Evolutionary conservation across 257 asterid species (phyloP), one percentile per base, ranked within the genome.

Genomic region (Solanum infundibuliforme): DNA sequence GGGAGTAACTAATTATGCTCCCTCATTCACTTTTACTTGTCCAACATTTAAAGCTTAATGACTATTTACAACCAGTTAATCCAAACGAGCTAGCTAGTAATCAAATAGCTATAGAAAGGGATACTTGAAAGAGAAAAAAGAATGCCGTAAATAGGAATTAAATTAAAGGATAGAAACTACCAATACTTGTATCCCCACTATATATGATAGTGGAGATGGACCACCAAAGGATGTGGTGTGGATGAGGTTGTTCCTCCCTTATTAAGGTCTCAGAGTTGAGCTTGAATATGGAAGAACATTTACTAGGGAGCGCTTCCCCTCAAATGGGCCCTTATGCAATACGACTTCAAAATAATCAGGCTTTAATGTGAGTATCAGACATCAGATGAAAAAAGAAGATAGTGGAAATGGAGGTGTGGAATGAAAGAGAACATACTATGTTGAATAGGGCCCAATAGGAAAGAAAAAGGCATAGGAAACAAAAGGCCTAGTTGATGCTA

Each of bases 141-240:
- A 92, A 91, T 90, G 95, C 92, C 94, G 93, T 93, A 93, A 92
- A 92, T 86, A 91, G 91, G 92, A 91, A 6, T 16, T 16, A 52
- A 93, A 71, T 32, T 69, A 31, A 69, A 95, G 93, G 91, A 93
- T 92, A 90, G 93, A 91, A 91, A 93, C 91, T 25, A 88, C 29
- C 87, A 87, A 89, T 90, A 90, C 90, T 90, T 90, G 71, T 91
- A 90, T 75, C 88, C 91, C 93, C 46, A 87, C 94, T 90, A 87
- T 91, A 89, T 91, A 79, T 89, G 73, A 12, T 39, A 83, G 72
- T 83, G 72, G 75, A 87, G 86, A 60, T 87, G 91, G 88, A 58
- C 10, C n/a, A 55, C 65, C n/a, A 55, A 55, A 55, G n/a, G 4
- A 55, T 55, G n/a, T 55, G 90, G 75, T 39, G 34, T 84, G 88